Evolutionary conservation across 225 moss, liverwort and hornwort species (phyloP).

Genomic region (Neckera pumila): DNA sequence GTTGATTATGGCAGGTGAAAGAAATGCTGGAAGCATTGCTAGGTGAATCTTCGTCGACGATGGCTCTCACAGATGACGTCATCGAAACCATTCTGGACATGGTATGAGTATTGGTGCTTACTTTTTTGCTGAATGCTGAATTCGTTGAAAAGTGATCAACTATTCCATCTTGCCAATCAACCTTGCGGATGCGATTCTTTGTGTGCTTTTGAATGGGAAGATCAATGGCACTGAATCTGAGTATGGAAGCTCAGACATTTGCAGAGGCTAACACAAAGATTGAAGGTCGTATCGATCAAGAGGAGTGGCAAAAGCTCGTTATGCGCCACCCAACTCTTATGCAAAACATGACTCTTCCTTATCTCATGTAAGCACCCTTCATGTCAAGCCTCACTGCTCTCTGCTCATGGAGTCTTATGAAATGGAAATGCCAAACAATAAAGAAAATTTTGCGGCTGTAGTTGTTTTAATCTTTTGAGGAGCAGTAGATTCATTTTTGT

Average conservation of each 20-base stretch:
- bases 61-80: slow-evolving; percentile 27
- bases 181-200: neutral
- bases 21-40: slow-evolving; percentile 38
- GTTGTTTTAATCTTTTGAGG: neutral
- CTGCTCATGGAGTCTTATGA: neutral
- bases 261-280: slow-evolving; percentile 33
- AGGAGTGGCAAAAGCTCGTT: slow-evolving; percentile 40
- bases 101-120: neutral
- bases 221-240: neutral
- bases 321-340: slow-evolving; percentile 18
- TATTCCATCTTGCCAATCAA: neutral
- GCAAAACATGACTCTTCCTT: slow-evolving; percentile 42
- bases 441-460: neutral
- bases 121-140: neutral
- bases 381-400: neutral
- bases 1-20: slow-evolving; percentile 21
- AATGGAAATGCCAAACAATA: neutral
- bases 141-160: neutral
- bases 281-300: slow-evolving; percentile 33
- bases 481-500: neutral
- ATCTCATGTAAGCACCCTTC: slow-evolving; percentile 17
- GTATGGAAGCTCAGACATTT: slow-evolving; percentile 21
- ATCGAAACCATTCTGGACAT: slow-evolving; percentile 41
- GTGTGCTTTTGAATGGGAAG: neutral
- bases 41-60: slow-evolving; percentile 36